Evolutionary conservation across 192 early-diverging fungal genomes (phyloP).

Genomic region (Backusella macrospora): DNA sequence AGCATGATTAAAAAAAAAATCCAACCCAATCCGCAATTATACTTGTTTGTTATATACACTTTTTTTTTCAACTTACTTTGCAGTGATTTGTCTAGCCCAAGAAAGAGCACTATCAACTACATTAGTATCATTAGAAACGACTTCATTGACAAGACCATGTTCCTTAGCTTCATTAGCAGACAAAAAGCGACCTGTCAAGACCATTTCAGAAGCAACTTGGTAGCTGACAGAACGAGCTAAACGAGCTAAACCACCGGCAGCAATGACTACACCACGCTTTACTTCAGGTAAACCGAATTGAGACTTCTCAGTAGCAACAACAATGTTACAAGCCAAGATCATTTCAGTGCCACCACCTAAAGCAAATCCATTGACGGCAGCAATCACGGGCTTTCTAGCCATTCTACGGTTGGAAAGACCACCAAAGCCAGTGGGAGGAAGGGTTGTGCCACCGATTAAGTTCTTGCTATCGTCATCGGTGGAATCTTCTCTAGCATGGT

Average conservation of each 20-base stretch:
- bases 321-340: slow-evolving; percentile 43
- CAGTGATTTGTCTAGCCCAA: slow-evolving; percentile 37
- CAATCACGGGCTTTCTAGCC: slow-evolving; percentile 46
- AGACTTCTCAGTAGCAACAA: slow-evolving; percentile 42
- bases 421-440: slow-evolving; percentile 38
- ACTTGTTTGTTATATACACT: background rate
- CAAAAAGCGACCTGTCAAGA: slow-evolving; percentile 43
- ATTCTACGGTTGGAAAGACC: slow-evolving; percentile 40
- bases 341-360: slow-evolving; percentile 48
- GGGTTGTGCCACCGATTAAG: background rate
- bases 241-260: slow-evolving; percentile 40
- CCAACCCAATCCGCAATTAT: too few species aligned
- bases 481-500: slow-evolving; percentile 10
- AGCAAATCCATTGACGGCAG: slow-evolving; percentile 50
- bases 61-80: slow-evolving; percentile 26
- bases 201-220: slow-evolving; percentile 42
- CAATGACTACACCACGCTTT: slow-evolving; percentile 41
- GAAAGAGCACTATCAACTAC: slow-evolving; percentile 30
- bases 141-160: slow-evolving; percentile 44
- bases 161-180: slow-evolving; percentile 41
- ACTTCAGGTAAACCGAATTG: slow-evolving; percentile 49
- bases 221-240: slow-evolving; percentile 39
- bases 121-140: slow-evolving; percentile 34
- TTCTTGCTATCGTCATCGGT: background rate
- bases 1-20: background rate